Conservation (phyloP, 139 green algal genomes). For the Nannochloris sp. region DNA sequence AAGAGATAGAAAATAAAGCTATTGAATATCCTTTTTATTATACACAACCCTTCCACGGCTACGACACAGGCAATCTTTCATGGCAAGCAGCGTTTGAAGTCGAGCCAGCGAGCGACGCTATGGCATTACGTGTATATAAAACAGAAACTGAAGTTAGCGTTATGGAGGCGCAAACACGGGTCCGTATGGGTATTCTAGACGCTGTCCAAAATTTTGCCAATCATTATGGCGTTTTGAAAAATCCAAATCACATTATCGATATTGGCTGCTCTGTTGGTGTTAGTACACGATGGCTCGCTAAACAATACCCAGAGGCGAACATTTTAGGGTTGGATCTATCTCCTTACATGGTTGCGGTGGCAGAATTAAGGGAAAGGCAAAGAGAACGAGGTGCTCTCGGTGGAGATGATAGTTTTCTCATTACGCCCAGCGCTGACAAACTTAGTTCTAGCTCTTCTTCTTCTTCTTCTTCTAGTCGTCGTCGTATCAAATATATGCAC, state of each 20-base stretch:
- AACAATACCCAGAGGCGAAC: slow-evolving; percentile 35
- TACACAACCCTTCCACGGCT: slow-evolving; percentile 69
- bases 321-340: slow-evolving; percentile 72
- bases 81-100: slow-evolving; percentile 63
- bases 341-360: slow-evolving; percentile 84
- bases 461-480: neutral
- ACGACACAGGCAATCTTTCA: slow-evolving; percentile 51
- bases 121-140: slow-evolving; percentile 59
- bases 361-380: slow-evolving; percentile 52
- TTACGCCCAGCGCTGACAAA: no score
- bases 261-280: slow-evolving; percentile 79
- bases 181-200: slow-evolving; percentile 32
- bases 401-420: neutral
- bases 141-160: slow-evolving; percentile 27
- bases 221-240: slow-evolving; percentile 9
- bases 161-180: slow-evolving; percentile 19
- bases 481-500: slow-evolving; percentile 62
- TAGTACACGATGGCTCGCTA: slow-evolving; percentile 57
- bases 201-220: slow-evolving; percentile 31
- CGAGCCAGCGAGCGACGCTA: slow-evolving; percentile 54
- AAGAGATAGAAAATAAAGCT: slow-evolving; percentile 37
- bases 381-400: slow-evolving; percentile 4
- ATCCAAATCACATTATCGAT: slow-evolving; percentile 50
- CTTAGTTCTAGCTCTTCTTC: neutral
- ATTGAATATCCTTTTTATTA: slow-evolving; percentile 68